phyloP scores from a whole-genome alignment of 306 rosid genomes.

The Gastrolobium villosum region DNA sequence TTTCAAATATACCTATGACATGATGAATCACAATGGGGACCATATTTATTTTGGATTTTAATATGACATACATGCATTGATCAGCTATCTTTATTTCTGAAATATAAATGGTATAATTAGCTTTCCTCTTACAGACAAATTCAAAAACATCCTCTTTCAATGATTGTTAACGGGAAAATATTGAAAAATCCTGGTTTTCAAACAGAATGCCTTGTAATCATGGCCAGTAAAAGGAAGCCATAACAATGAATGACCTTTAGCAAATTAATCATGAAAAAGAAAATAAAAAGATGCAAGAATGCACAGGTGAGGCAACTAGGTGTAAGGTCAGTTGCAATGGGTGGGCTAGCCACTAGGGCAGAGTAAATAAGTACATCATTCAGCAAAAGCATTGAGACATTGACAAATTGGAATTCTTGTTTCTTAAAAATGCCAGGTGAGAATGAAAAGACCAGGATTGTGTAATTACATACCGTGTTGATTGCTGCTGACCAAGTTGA shows the following conservation, averaged over 20 bases:
- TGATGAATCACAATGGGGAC: not conserved
- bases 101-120: not conserved
- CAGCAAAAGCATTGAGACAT: not conserved
- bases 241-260: conserved; percentile 15
- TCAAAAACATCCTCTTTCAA: conserved; percentile 13
- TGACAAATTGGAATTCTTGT: not conserved
- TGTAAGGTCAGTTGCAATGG: not conserved
- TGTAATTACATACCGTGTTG: conserved; percentile 72
- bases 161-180: not conserved
- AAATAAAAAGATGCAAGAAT: not conserved
- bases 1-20: not conserved
- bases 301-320: not conserved
- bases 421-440: not conserved
- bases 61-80: not conserved
- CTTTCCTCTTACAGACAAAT: conserved; percentile 3
- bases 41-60: not conserved
- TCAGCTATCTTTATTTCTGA: conserved; percentile 7
- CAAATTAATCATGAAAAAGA: not conserved
- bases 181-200: not conserved
- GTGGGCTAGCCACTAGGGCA: not conserved
- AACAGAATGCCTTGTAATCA: not conserved
- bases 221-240: conserved; percentile 10
- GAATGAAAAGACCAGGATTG: conserved; percentile 35
- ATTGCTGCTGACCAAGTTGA: conserved; percentile 69
- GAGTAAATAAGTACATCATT: conserved; percentile 11